A percentile compares a stretch with the other conserved stretches of the same genome.
These are phyloP conservation scores for Saccharomycopsis selenospora DNA, from an alignment of 805 yeast genomes.

Conservation along the genomic window DNA sequence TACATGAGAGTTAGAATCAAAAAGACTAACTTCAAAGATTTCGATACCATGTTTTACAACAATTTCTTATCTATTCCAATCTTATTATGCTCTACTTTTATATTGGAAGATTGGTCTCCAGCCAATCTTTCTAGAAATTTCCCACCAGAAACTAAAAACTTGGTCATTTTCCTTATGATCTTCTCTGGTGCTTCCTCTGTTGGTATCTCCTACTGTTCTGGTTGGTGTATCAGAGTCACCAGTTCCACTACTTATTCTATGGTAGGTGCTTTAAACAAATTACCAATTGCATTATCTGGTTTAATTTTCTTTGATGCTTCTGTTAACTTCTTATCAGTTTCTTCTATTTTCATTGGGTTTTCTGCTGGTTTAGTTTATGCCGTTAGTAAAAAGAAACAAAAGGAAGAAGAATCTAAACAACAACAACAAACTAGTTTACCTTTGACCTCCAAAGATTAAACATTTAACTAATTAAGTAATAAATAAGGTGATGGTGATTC, in stretches of 20 bases:
- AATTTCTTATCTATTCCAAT: constrained; percentile 91
- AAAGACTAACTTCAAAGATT: constrained; percentile 92
- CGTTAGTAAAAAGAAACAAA: constrained; percentile 89
- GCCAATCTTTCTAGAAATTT: constrained; percentile 70
- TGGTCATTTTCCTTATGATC: constrained; percentile 75
- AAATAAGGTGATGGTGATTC: no score
- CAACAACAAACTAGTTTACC: constrained; percentile 14
- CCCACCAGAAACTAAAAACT: constrained; percentile 60
- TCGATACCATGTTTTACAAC: constrained; percentile 98
- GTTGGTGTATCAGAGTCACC: constrained; percentile 99
- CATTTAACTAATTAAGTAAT: no score
- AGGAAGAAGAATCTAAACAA: constrained; percentile 33
- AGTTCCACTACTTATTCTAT: constrained; percentile 97
- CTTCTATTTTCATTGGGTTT: constrained; percentile 90
- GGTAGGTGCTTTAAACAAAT: constrained; percentile 98
- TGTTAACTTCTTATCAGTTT: constrained; percentile 82
- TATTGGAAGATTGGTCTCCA: constrained; percentile 90
- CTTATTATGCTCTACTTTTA: constrained; percentile 62
- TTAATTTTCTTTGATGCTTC: constrained; percentile 92
- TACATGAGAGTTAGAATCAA: constrained; percentile 97
- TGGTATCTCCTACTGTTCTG: constrained; percentile 97
- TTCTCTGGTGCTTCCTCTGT: constrained; percentile 92
- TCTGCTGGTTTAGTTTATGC: constrained; percentile 94
- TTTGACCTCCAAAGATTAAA: constrained; percentile 9
- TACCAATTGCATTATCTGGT: constrained; percentile 95